Evolutionary conservation across 83 land plant genomes (phyloP), one percentile per base, ranked within the genome.

Genomic region (Picea abies): DNA sequence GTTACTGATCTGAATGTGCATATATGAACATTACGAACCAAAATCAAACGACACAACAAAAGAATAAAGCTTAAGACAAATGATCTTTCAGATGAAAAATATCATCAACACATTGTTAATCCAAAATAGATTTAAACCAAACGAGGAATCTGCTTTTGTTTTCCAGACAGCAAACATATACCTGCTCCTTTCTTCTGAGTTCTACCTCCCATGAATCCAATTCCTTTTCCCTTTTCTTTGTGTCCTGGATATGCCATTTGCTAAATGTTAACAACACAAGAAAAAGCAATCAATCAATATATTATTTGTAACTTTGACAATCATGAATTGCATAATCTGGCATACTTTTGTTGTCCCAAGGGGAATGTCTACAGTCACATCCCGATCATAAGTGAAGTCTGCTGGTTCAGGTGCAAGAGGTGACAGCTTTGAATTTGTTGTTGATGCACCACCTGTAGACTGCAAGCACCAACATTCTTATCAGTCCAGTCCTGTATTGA

Each of bases 361-460:
- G 16, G 99, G 99, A 58, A 93, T 93, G 65, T 96, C 96, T 14
- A 90, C 92, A 79, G 94, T 93, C 4, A 93, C 96, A 85, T 93
- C 99, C 84, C 90, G 87, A 37, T 88, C 90, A 56, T 84, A 83
- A 1, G 86, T 87, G 78, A 94, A 94, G 39, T 90, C 92, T 52
- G 87, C 12, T 4, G 90, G 85, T 63, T 84, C 93, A 68, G 90
- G 86, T 35, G 86, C 83, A 72, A 84, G 67, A 8, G 87, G 88
- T 44, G 90, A 86, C 60, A 90, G 62, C 5, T 86, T 86, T 9
- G 87, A 79, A 61, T 86, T 89, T 60, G 90, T 81, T 26, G 87
- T 86, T 52, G 87, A 81, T 49, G 81, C 85, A 75, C 80, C 82
- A 68, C n/a, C n/a, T n/a, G n/a, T n/a, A n/a, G n/a, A n/a, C n/a